Base-by-base conservation (phyloP, 148 eudicot species). In the Bassia scoparia region DNA sequence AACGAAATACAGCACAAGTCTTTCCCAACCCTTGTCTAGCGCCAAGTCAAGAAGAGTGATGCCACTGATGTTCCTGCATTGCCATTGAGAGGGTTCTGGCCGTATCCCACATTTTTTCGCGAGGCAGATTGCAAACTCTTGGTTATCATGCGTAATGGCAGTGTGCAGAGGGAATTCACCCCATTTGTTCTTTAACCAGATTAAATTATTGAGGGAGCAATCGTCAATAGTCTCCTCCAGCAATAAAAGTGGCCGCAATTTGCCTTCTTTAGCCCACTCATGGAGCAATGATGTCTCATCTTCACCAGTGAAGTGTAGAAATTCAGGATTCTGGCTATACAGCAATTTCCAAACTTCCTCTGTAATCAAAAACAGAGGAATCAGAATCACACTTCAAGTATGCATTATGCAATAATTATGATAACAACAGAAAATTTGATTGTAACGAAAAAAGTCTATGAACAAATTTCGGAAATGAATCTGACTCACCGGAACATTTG, bases 91-190 rank as follows among this genome's bases (percentile, higher is more conserved):
- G 34, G 62, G 16, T 26, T 58, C 33, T 58, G 21, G 15, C 8
- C 7, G 41, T 3, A 17, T n/a, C 34, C 35, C 1, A 58, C 35
- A 58, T 58, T 3, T 26, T 15, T 58, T 34, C 62, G 27, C 62
- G 1, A 58, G 62, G 15, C 6, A 58, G 6, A 27, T 26, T 58
- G 62, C 62, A 58, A 58, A 58, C 18, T 58, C 33, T 58, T 58
- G 30, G 1, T 58, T 58, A 13, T 58, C 62, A 58, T 58, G 34
- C 24, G 26, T 29, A 27, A 49, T 9, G 0, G 61, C 72, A 9
- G 66, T n/a, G 31, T n/a, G 61, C 4, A 44, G 50, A 68, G 73
- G 71, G 33, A n/a, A 56, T 2, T 71, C 48, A 38, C 66, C 74
- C 26, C 24, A 13, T 1, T 10, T 43, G 48, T 71, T 41, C n/a